Percentiles rank a stretch among this genome's conserved stretches.
These are phyloP conservation scores for Lachancea thermotolerans DNA, from an alignment of 805 yeast species.

Conservation along the genomic window DNA sequence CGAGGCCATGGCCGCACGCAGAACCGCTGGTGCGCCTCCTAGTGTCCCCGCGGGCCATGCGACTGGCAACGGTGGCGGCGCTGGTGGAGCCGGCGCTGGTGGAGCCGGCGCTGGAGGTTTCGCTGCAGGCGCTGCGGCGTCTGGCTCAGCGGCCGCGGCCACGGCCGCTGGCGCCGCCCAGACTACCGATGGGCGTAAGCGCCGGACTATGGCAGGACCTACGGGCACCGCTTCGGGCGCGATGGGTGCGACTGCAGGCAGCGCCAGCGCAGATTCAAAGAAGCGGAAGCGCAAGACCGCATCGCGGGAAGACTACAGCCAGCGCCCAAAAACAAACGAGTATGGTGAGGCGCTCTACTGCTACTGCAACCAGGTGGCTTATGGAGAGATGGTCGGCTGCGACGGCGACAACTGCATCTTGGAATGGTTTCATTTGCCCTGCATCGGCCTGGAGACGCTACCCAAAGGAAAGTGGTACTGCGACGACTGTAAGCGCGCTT, in stretches of 20 bases:
- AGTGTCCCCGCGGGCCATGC: too few species aligned
- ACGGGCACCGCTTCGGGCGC: conserved; percentile 12
- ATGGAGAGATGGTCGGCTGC: conserved; percentile 99
- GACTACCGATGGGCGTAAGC: not conserved
- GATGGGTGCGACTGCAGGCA: conserved; percentile 5
- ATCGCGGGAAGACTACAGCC: conserved; percentile 5
- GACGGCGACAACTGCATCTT: conserved; percentile 88
- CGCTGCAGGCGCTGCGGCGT: conserved; percentile 9
- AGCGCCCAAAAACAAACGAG: conserved; percentile 24
- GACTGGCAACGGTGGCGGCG: too few species aligned
- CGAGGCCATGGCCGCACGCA: conserved; percentile 84
- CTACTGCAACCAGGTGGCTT: conserved; percentile 93
- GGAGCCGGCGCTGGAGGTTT: conserved; percentile 6
- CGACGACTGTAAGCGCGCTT: conserved; percentile 45
- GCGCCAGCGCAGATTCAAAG: conserved; percentile 8
- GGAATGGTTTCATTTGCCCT: conserved; percentile 95
- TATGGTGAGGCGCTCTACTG: conserved; percentile 80
- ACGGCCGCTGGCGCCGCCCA: conserved; percentile 10
- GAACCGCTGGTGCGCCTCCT: not conserved
- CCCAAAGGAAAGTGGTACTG: conserved; percentile 87
- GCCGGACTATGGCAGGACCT: not conserved
- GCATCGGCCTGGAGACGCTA: conserved; percentile 77
- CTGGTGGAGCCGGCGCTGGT: not conserved
- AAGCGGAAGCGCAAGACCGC: conserved; percentile 9
- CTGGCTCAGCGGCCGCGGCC: conserved; percentile 11